Evolutionary conservation across 768 basidiomycete genomes (phyloP), one percentile per base, ranked within the genome.

Genomic region (Naematelia aurantialba): DNA sequence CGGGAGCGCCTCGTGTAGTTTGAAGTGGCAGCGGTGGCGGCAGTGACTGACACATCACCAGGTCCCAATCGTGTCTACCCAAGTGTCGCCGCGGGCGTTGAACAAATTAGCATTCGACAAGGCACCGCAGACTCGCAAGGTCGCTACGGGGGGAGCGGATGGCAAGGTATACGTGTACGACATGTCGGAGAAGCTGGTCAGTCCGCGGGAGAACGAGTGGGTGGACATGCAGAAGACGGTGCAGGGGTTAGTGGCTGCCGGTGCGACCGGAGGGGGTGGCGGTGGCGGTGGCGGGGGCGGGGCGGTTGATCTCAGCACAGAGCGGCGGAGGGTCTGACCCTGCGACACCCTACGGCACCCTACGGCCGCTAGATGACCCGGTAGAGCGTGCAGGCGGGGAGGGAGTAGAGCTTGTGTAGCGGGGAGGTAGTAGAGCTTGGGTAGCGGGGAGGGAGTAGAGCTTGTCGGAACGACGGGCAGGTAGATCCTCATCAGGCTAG

Each of bases 71-170:
- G 87, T 92, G n/a, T 89, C 91, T 3, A 82, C 81, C 17, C 86
- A 92, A 44, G 88, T 87, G 4, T 81, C 85, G 1, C 85, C 85
- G 0, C 84, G 87, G 1, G 93, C 92, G 2, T 84, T 99, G 66
- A 99, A 99, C 81, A 98, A 97, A 78, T 75, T 98, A 25, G 84
- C 89, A 68, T 99, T 93, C 92, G 96, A 99, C 71, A 81, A 84
- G 54, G 89, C 93, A 70, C 91, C 97, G 55, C 5, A 56, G n/a
- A 63, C 67, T 1, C 84, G 90, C 31, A 85, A 92, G 24, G 91
- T 85, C 1, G 94, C 89, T 0, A 76, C 98, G 26, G 96, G 94
- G 27, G 89, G 89, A 2, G 89, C 89, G 64, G 94, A 98, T 63
- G 96, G 96, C 13, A 85, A 83, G 63, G 78, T 99, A 59, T 94